These are phyloP conservation scores for Monilinia polystroma DNA, from an alignment of 2,329 filamentous ascomycete genomes.

Conservation along the genomic window DNA sequence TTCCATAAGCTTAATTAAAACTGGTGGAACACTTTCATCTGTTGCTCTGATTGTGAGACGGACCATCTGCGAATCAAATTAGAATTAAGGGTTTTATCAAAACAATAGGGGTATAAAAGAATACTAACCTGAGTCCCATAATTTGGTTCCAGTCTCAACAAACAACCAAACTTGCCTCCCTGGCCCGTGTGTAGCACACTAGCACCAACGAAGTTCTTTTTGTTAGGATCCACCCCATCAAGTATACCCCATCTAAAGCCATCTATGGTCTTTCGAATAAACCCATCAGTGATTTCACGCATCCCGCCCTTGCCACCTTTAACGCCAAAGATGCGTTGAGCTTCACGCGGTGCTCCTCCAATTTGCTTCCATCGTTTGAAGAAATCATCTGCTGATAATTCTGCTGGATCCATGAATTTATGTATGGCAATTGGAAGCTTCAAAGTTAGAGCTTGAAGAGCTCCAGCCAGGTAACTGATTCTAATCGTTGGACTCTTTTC, in stretches of 20 bases:
- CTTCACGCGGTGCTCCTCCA: conserved; percentile 80
- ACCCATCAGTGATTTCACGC: conserved; percentile 66
- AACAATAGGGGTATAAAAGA: neutral
- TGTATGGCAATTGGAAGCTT: conserved; percentile 86
- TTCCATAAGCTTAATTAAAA: conserved; percentile 84
- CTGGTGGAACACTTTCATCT: conserved; percentile 79
- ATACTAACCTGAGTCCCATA: conserved; percentile 78
- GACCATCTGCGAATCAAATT: conserved; percentile 67
- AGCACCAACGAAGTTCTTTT: conserved; percentile 89
- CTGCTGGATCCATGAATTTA: conserved; percentile 95
- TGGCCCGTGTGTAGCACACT: conserved; percentile 80
- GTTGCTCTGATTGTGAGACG: conserved; percentile 92
- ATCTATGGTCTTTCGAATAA: conserved; percentile 70
- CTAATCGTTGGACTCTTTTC: conserved; percentile 84
- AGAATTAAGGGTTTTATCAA: neutral
- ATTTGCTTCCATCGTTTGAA: conserved; percentile 99
- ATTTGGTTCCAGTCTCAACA: conserved; percentile 93
- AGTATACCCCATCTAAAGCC: conserved; percentile 90
- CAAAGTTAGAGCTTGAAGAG: conserved; percentile 86
- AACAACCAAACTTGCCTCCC: conserved; percentile 88
- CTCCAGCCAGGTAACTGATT: conserved; percentile 90
- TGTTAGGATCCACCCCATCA: conserved; percentile 83
- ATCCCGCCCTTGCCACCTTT: conserved; percentile 53
- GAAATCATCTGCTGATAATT: conserved; percentile 86
- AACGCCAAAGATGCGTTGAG: conserved; percentile 80